Percentiles rank a stretch among this genome's conserved stretches.
Evolutionary conservation across 2,329 filamentous ascomycete genomes (phyloP).

Genomic region (Triangularia setosa): DNA sequence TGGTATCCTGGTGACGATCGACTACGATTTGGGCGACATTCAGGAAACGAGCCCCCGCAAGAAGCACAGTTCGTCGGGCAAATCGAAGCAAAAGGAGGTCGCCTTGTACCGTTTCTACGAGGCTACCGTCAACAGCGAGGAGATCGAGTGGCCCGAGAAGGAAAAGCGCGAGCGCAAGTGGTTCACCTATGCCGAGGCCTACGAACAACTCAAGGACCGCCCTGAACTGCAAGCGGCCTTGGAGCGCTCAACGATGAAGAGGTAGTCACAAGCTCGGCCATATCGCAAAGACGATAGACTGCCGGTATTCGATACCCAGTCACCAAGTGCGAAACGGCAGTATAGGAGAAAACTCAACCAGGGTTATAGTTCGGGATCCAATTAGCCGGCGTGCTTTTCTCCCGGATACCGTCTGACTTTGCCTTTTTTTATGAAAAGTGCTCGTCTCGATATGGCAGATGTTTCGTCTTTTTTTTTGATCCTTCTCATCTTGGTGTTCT

Average conservation of each 20-base stretch:
- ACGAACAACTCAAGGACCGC: slow-evolving; percentile 67
- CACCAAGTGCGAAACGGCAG: not conserved
- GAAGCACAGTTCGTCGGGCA: slow-evolving; percentile 41
- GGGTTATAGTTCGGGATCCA: not conserved
- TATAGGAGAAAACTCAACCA: not conserved
- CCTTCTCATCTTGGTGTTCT: not conserved
- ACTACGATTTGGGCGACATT: slow-evolving; percentile 82
- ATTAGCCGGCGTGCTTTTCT: not conserved
- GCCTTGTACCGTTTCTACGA: slow-evolving; percentile 79
- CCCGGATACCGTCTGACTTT: not conserved
- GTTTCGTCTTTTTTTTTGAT: not conserved
- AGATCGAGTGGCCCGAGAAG: slow-evolving; percentile 86
- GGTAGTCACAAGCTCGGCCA: slow-evolving; percentile 29
- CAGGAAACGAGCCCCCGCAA: slow-evolving; percentile 79
- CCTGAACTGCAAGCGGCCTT: slow-evolving; percentile 88
- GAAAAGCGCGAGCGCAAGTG: slow-evolving; percentile 87
- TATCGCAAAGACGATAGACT: slow-evolving; percentile 12
- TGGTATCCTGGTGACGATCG: slow-evolving; percentile 80
- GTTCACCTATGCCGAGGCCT: slow-evolving; percentile 83
- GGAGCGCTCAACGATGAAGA: slow-evolving; percentile 70
- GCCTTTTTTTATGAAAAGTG: no score
- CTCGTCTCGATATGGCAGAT: slow-evolving; percentile 13
- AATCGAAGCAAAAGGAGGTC: slow-evolving; percentile 52
- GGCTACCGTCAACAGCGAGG: slow-evolving; percentile 80
- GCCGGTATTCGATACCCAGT: not conserved